Evolutionary conservation across 108 stramenopile genomes (phyloP), one percentile per base, ranked within the genome.

Genomic region (Cylindrotheca fusiformis): DNA sequence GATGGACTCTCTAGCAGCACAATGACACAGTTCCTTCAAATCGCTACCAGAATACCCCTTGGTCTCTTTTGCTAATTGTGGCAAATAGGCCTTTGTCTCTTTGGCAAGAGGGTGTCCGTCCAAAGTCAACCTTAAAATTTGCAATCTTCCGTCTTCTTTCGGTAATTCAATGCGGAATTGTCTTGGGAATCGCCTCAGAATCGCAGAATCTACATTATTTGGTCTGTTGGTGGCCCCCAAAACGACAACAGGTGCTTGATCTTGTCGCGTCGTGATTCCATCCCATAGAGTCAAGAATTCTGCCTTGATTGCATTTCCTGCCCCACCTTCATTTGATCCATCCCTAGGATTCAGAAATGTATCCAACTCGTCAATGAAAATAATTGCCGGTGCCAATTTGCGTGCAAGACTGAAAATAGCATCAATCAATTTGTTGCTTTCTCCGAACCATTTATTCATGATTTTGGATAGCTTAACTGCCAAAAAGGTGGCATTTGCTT

Each of bases 321-420:
- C 93, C 48, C 83, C 72, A n/a, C 78, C 75, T 69, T 88, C 93
- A 12, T 71, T 74, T 21, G 56, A 56, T 2, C 76, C 75, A 60
- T 83, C 88, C 2, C 97, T 77, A 48, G 77, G 83, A 60, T 72
- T 78, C 46, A 99, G 63, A 63, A 98, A 94, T 19, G 93, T 86
- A 73, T 99, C 98, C 32, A 99, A 83, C 75, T 99, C 98, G 71
- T 98, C 98, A 32, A 99, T 94, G 68, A 99, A 99, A 21, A 99
- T 83, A 26, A 99, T 84, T 55, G 85, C 85, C 2, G 98, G 98
- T 5, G 94, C 80, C 48, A 99, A 69, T 63, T 98, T 98, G 47
- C 76, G 65, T 8, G 97, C 96, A 67, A 99, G 65, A 31, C 78
- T 70, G 74, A 99, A 99, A 6, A 93, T 86, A 17, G 97, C 97